Evolutionary conservation across 495 filamentous ascomycete genomes (phyloP), one percentile per base, ranked within the genome.

Genomic region (Trichoderma reesei): DNA sequence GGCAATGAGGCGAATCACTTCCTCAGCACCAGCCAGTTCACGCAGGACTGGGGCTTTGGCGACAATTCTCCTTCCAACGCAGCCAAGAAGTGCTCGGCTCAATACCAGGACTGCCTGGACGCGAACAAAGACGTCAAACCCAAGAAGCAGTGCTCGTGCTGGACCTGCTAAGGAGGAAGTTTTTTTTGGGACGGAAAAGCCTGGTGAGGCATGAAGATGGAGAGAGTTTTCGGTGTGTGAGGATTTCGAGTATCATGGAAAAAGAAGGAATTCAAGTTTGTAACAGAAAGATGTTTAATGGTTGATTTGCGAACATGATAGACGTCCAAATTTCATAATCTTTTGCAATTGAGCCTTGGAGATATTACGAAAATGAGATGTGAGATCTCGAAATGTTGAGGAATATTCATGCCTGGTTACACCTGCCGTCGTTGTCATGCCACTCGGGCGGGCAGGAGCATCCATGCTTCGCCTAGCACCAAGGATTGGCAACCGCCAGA

Each of bases 101-200:
- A 81, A 69, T 74, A 78, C 61, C 48, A 60, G 1, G 76, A 78
- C 63, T 81, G 78, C 59, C 66, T 78, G 60, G 26, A 11, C 11
- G 63, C 63, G 7, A 78, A 78, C 63, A 66, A 64, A 36, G 65
- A 67, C 9, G 65, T 72, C 10, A 66, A 66, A 36, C 65, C 44
- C 16, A 59, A 60, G 37, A 60, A 64, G 42, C 67, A 67, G n/a
- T 65, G 65, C 65, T 65, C 59, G 36, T 33, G 26, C 0, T 56
- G 51, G 51, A 26, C 26, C 26, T 56, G 51, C 4, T 56, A 56
- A 56, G 14, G 20, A 26, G 8, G 31, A 3, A 31, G n/a, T n/a
- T n/a, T 34, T 56, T 46, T 16, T 5, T 34, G 5, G 8, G 51
- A 14, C 13, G 3, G 26, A 56, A 26, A 56, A 56, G 51, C 51